phyloP scores from a whole-genome alignment of 1,139 yeast species.

The Suhomyces guaymorum region DNA sequence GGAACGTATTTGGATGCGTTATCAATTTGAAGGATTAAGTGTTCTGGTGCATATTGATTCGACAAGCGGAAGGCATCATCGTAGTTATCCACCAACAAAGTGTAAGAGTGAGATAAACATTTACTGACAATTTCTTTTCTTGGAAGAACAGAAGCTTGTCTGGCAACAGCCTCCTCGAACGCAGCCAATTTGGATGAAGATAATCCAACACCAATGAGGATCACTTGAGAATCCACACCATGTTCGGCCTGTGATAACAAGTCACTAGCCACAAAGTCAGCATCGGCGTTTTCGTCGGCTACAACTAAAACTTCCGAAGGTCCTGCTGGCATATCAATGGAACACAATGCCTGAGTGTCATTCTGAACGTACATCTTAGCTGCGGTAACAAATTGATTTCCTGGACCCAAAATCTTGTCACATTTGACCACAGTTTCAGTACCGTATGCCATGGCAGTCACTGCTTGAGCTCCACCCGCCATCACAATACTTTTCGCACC shows the following conservation, averaged over 20 bases:
- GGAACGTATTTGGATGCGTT: slow-evolving; percentile 73
- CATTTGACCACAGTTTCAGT: slow-evolving; percentile 90
- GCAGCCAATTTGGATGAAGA: slow-evolving; percentile 57
- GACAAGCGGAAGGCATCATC: slow-evolving; percentile 82
- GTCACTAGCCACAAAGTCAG: slow-evolving; percentile 95
- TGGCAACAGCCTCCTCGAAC: slow-evolving; percentile 78
- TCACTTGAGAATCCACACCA: slow-evolving; percentile 96
- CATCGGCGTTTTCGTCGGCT: slow-evolving; percentile 85
- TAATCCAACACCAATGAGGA: slow-evolving; percentile 79
- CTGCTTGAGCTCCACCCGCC: slow-evolving; percentile 99
- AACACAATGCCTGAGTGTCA: slow-evolving; percentile 91
- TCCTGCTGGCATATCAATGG: slow-evolving; percentile 99
- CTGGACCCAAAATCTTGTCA: slow-evolving; percentile 97
- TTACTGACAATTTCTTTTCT: slow-evolving; percentile 91
- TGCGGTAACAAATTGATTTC: slow-evolving; percentile 98
- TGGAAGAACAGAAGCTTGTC: slow-evolving; percentile 84
- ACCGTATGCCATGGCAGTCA: slow-evolving; percentile 98
- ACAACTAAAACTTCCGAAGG: slow-evolving; percentile 96
- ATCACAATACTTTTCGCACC: slow-evolving; percentile 88
- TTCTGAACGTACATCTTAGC: slow-evolving; percentile 97
- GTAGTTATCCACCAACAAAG: slow-evolving; percentile 63
- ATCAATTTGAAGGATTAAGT: slow-evolving; percentile 84
- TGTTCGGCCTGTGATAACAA: slow-evolving; percentile 97
- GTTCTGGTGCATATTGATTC: slow-evolving; percentile 95
- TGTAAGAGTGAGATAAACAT: slow-evolving; percentile 88